Conservation (phyloP, 805 yeast genomes). For the Lachancea sp. region DNA sequence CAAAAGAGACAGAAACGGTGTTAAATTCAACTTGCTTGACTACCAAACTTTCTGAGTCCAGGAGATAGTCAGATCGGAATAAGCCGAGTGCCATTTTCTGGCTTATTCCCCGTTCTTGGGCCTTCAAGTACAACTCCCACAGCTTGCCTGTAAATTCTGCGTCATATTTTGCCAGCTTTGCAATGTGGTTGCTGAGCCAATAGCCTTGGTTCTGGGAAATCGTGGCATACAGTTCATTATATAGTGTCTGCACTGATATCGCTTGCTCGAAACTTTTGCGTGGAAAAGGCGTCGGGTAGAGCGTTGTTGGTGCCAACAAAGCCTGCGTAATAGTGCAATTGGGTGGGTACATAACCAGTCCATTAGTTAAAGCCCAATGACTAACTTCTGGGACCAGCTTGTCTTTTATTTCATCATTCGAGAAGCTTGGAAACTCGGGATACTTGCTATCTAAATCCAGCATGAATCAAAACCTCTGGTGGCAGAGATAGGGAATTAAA, state of each 20-base stretch:
- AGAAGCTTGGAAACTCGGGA: slow-evolving; percentile 26
- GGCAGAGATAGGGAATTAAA: no score
- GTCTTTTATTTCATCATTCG: slow-evolving; percentile 21
- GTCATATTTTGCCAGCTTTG: slow-evolving; percentile 53
- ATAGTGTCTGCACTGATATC: slow-evolving; percentile 53
- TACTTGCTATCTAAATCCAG: background rate
- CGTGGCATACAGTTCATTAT: slow-evolving; percentile 67
- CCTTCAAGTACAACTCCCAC: slow-evolving; percentile 50
- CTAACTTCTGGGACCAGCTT: slow-evolving; percentile 42
- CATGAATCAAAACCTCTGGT: background rate
- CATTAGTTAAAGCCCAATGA: slow-evolving; percentile 77
- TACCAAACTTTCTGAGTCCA: slow-evolving; percentile 39
- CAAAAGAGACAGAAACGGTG: slow-evolving; percentile 93
- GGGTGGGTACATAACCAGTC: slow-evolving; percentile 75
- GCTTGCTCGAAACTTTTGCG: slow-evolving; percentile 60
- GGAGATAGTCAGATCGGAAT: slow-evolving; percentile 86
- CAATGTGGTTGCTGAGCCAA: slow-evolving; percentile 58
- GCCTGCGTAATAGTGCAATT: slow-evolving; percentile 41
- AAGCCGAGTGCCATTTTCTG: slow-evolving; percentile 75
- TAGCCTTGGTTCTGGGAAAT: slow-evolving; percentile 48
- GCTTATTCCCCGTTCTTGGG: slow-evolving; percentile 42
- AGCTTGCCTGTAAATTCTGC: slow-evolving; percentile 76
- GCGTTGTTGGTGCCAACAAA: slow-evolving; percentile 75
- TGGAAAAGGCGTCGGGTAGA: slow-evolving; percentile 89
- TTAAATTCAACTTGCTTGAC: slow-evolving; percentile 95